Base-by-base conservation (phyloP, 176 grass and related monocot species). In the Cenchrus purpureus region DNA sequence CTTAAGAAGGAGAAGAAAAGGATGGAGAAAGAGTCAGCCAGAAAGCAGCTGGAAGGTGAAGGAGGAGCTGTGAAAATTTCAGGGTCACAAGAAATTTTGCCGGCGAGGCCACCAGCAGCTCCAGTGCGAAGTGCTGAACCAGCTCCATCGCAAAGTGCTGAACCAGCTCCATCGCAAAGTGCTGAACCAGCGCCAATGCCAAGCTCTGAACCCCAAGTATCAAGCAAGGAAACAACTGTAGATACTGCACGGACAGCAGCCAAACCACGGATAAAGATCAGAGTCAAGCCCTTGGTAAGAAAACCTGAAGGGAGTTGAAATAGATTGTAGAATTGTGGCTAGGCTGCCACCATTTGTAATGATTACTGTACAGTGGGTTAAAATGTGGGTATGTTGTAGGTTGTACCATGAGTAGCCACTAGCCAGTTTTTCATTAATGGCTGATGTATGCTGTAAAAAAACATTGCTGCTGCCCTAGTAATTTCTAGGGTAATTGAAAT, bases 1-100 rank as follows among this genome's bases (percentile, higher is more conserved):
- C 75, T 96, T 25, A 99, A 94, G 82, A 99, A 92, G 65, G 97
- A 95, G 84, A 98, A 90, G 86, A 99, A 89, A 72, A 84, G 60
- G 76, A 81, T 90, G 91, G 97, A 98, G 81, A 95, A 95, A 86
- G 96, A 98, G 52, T 80, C 79, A 28, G 86, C 88, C 10, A 94
- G 82, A 83, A 95, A 84, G 86, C 70, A 91, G 73, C 91, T 87
- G 73, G 82, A 67, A 51, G 86, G 87, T 73, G 86, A 77, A 77
- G 77, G 78, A 80, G 70, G 79, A 66, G 65, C 65, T 65, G n/a
- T 61, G 43, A 93, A 85, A 86, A 73, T 77, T 82, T 75, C 83
- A 29, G 81, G 58, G 29, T 86, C 75, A 0, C 82, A 73, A 51
- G 92, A 67, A 80, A 49, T 75, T 49, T 80, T 78, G 11, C 51